A percentile compares a stretch with the other conserved stretches of the same genome.
Evolutionary conservation across 2,329 filamentous ascomycete species (phyloP).

Genomic region (Bipolaris oryzae): DNA sequence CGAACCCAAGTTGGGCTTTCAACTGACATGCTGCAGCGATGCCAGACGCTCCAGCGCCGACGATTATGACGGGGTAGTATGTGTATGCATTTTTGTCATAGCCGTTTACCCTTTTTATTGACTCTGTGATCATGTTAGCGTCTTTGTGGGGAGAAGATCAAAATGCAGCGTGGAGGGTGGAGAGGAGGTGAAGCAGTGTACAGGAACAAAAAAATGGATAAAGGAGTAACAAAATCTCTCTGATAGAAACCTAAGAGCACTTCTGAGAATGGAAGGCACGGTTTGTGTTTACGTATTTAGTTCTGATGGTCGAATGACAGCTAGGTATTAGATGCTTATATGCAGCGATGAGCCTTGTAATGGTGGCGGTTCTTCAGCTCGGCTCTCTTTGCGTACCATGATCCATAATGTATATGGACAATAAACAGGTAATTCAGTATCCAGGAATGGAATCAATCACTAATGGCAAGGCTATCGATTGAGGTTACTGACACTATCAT

Average conservation of each 20-base stretch:
- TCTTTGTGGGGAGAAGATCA: background rate
- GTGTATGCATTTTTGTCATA: constrained; percentile 49
- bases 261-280: background rate
- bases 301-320: background rate
- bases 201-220: background rate
- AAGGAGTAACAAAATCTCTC: background rate
- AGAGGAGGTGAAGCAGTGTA: background rate
- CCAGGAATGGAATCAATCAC: background rate
- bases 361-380: background rate
- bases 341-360: background rate
- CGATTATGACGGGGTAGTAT: constrained; percentile 59
- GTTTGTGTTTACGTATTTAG: background rate
- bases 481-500: background rate
- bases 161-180: background rate
- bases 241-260: background rate
- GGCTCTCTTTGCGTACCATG: background rate
- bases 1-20: constrained; percentile 62
- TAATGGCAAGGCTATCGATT: background rate
- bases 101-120: constrained; percentile 47
- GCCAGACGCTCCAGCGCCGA: constrained; percentile 67
- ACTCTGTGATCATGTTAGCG: constrained; percentile 38
- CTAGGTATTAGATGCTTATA: too few relatives aligned
- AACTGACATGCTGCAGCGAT: constrained; percentile 66
- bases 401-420: background rate
- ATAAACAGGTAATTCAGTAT: background rate